Evolutionary conservation across 2,329 filamentous ascomycete species (phyloP).

Genomic region (Penicillium palitans): DNA sequence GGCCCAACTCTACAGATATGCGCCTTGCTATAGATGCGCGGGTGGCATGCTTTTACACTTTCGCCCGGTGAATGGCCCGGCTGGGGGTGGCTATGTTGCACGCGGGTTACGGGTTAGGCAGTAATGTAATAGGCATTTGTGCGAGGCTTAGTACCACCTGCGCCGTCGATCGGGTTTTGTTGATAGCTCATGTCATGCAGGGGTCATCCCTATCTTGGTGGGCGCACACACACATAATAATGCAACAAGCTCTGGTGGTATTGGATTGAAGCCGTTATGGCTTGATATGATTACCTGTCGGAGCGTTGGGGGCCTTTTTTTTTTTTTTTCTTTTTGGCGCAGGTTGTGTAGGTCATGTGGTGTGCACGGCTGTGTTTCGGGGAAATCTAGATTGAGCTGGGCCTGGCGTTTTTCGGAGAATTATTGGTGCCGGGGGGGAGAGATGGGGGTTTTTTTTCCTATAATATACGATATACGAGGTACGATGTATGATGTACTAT

Average conservation of each 20-base stretch:
- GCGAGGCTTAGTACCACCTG: not conserved
- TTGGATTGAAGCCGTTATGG: not conserved
- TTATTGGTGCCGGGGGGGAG: not conserved
- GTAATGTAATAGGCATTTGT: not conserved
- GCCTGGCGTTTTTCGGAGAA: slow-evolving; percentile 2
- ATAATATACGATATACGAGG: not conserved
- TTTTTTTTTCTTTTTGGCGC: not conserved
- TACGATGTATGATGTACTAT: not conserved
- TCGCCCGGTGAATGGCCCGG: not conserved
- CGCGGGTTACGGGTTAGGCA: not conserved
- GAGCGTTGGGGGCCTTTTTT: not conserved
- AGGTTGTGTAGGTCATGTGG: slow-evolving; percentile 10
- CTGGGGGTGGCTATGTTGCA: not conserved
- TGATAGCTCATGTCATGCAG: not conserved
- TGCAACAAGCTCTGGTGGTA: not conserved
- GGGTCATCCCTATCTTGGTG: not conserved
- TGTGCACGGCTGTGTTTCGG: not conserved
- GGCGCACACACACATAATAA: not conserved
- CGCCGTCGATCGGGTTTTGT: not conserved
- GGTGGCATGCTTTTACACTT: not conserved
- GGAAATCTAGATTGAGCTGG: slow-evolving; percentile 1
- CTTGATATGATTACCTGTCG: not conserved
- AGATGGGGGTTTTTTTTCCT: too few species aligned
- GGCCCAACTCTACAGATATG: not conserved
- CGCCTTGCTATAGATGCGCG: not conserved